These are phyloP conservation scores for Cerrena zonata DNA, from an alignment of 1,284 basidiomycete genomes.

Conservation along the genomic window DNA sequence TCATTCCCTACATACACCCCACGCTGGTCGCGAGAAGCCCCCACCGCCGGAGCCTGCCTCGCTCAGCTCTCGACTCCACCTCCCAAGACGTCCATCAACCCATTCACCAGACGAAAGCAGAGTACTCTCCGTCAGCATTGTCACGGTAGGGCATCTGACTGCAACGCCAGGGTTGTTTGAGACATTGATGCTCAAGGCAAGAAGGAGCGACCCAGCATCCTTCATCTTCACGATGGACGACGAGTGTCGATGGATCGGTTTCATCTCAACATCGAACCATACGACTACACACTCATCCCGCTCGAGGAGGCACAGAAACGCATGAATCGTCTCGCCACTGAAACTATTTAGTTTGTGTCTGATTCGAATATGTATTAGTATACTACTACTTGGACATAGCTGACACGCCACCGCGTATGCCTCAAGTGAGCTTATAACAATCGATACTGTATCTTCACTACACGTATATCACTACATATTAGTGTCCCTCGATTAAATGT, in stretches of 20 bases:
- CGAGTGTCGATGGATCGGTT: not conserved
- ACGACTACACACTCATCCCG: not conserved
- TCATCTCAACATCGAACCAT: not conserved
- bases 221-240: not conserved
- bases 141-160: not conserved
- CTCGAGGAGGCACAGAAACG: not conserved
- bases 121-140: not conserved
- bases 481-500: too few relatives aligned
- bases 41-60: not conserved
- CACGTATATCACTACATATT: too few relatives aligned
- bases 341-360: too few relatives aligned
- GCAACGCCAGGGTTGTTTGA: not conserved
- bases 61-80: not conserved
- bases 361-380: too few relatives aligned
- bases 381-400: too few relatives aligned
- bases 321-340: too few relatives aligned
- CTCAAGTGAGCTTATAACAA: too few relatives aligned
- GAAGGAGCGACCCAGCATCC: not conserved
- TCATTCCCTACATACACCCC: too few relatives aligned
- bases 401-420: too few relatives aligned
- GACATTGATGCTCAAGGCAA: not conserved
- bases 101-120: not conserved
- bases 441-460: too few relatives aligned
- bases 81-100: not conserved
- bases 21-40: not conserved